Percentiles rank a stretch among this genome's conserved stretches.
phyloP scores from a whole-genome alignment of 257 asterid species.

The Ehretia macrophylla region DNA sequence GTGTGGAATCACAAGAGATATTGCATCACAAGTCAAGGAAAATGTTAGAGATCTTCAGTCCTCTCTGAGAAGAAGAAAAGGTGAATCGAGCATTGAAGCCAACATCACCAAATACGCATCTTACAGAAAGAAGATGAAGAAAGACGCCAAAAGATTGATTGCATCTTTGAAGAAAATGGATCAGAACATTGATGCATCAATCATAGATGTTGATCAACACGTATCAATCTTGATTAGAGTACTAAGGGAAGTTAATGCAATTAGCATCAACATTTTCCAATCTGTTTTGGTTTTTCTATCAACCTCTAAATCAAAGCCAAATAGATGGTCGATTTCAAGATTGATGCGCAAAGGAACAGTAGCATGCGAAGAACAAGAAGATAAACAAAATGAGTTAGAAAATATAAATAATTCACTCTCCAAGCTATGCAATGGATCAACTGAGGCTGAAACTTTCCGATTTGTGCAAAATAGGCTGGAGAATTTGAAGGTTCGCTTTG shows the following conservation, averaged over 20 bases:
- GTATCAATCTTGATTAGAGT: conserved; percentile 14
- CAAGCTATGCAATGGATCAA: too few species aligned
- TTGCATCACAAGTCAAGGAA: conserved; percentile 4
- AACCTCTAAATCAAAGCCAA: conserved; percentile 20
- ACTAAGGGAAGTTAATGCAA: conserved; percentile 17
- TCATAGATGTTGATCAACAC: conserved; percentile 9
- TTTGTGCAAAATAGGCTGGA: too few species aligned
- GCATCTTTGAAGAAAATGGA: conserved; percentile 22
- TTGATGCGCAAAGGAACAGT: conserved; percentile 21
- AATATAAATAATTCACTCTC: conserved; percentile 20
- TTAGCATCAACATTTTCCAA: conserved; percentile 17
- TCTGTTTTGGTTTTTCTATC: conserved; percentile 20
- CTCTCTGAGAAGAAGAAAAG: conserved; percentile 7
- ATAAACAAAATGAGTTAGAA: conserved; percentile 19
- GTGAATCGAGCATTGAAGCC: too few species aligned
- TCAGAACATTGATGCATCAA: conserved; percentile 6
- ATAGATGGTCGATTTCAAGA: conserved; percentile 34
- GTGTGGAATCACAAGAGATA: too few species aligned
- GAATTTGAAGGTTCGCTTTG: too few species aligned
- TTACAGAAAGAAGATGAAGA: too few species aligned
- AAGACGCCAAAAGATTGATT: too few species aligned
- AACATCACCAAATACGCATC: too few species aligned
- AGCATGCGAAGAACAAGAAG: conserved; percentile 19
- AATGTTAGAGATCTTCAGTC: conserved; percentile 5
- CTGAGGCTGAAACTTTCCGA: too few species aligned